These are phyloP conservation scores for Ogataea allantospora DNA, from an alignment of 805 yeast species.

Conservation along the genomic window DNA sequence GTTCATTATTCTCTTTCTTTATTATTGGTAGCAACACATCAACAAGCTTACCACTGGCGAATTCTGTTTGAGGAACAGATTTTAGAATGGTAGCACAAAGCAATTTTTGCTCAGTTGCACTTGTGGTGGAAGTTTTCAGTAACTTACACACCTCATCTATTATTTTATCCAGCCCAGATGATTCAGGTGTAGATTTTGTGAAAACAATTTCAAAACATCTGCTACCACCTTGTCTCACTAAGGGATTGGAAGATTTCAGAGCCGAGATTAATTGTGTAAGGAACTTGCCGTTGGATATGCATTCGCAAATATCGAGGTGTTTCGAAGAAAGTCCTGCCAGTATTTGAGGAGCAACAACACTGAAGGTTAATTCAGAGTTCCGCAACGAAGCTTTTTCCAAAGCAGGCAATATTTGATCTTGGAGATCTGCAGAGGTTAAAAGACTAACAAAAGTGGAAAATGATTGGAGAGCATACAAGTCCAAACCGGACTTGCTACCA, in stretches of 20 bases:
- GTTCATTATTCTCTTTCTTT: constrained; percentile 75
- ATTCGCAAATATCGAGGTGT: constrained; percentile 41
- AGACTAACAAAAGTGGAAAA: constrained; percentile 20
- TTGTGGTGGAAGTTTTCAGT: constrained; percentile 53
- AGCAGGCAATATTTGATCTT: constrained; percentile 40
- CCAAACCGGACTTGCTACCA: constrained; percentile 30
- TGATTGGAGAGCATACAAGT: constrained; percentile 15
- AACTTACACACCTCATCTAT: constrained; percentile 55
- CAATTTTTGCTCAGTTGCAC: constrained; percentile 65
- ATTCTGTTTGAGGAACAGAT: constrained; percentile 26
- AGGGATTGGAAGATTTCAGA: constrained; percentile 68
- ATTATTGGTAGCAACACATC: constrained; percentile 49
- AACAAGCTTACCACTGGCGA: constrained; percentile 34
- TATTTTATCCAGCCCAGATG: constrained; percentile 34
- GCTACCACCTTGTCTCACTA: constrained; percentile 52
- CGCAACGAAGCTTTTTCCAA: constrained; percentile 74
- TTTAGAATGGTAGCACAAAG: constrained; percentile 46
- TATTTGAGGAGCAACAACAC: constrained; percentile 51
- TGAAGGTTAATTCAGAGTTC: constrained; percentile 71
- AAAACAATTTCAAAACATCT: constrained; percentile 33
- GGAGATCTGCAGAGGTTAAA: constrained; percentile 12
- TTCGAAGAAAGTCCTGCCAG: constrained; percentile 33
- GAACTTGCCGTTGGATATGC: constrained; percentile 42
- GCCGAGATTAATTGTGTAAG: constrained; percentile 50
- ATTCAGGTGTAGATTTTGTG: constrained; percentile 17